Percentiles rank a stretch among this genome's conserved stretches.
These are phyloP conservation scores for Entomortierella lignicola DNA, from an alignment of 192 early-diverging fungal genomes.

Conservation along the genomic window DNA sequence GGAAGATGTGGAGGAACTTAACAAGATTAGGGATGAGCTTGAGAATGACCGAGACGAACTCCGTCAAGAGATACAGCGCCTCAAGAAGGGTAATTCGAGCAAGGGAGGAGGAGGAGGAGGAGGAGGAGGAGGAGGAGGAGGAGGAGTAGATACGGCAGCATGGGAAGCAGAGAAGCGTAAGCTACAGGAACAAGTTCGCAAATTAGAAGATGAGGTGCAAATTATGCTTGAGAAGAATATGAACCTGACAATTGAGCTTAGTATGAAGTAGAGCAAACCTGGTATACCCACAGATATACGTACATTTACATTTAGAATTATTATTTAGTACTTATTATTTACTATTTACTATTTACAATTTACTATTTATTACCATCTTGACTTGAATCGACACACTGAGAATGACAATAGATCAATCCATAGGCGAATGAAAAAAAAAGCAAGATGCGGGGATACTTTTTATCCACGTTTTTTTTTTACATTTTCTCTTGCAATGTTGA, in stretches of 20 bases:
- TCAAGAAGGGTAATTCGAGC: conserved; percentile 32
- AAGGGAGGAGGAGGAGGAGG: too few species aligned
- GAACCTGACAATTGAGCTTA: conserved; percentile 51
- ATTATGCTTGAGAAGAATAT: conserved; percentile 56
- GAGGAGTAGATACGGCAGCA: conserved; percentile 8
- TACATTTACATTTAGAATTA: too few species aligned
- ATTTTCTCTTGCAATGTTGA: too few species aligned
- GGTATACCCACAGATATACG: neutral
- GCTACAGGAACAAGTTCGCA: conserved; percentile 29
- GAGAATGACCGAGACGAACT: conserved; percentile 37
- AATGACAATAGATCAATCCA: too few species aligned
- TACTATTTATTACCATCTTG: too few species aligned
- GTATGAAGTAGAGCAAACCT: conserved; percentile 9
- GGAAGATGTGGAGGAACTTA: conserved; percentile 50
- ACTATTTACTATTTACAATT: too few species aligned
- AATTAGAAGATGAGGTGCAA: conserved; percentile 42
- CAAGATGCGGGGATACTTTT: too few species aligned
- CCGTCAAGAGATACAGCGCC: conserved; percentile 17
- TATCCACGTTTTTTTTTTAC: too few species aligned
- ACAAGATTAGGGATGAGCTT: conserved; percentile 49
- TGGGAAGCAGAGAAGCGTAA: conserved; percentile 36
- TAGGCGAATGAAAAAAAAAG: too few species aligned
- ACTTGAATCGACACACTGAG: too few species aligned
- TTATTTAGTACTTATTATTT: too few species aligned
- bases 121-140: neutral